A percentile compares a stretch with the other conserved stretches of the same genome.
Evolutionary conservation across 1,284 basidiomycete species (phyloP).

Genomic region (Chalciporus piperatoides): DNA sequence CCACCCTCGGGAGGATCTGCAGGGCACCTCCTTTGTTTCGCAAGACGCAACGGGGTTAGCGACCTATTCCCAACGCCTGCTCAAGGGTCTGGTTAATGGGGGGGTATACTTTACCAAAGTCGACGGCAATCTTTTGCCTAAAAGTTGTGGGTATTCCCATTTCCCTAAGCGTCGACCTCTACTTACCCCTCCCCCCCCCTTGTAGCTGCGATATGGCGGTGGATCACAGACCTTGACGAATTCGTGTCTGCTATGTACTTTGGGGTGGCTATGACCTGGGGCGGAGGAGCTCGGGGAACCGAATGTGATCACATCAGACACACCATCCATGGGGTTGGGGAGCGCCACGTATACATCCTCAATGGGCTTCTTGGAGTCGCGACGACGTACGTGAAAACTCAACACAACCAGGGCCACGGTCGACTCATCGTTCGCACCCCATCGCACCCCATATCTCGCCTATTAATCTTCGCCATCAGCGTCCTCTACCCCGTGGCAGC

Average conservation of each 20-base stretch:
- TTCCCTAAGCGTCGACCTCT: background rate
- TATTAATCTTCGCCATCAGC: conserved; percentile 1
- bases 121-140: background rate
- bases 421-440: conserved; percentile 5
- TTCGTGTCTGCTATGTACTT: too few relatives aligned
- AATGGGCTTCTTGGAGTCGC: background rate
- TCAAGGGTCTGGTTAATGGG: background rate
- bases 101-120: too few relatives aligned
- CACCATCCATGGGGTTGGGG: background rate
- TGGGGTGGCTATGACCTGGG: background rate
- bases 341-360: conserved; percentile 5
- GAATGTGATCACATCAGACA: conserved; percentile 9
- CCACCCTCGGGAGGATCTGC: conserved; percentile 3
- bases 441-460: background rate
- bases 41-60: background rate
- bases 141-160: background rate
- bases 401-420: conserved; percentile 7
- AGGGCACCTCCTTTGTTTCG: background rate
- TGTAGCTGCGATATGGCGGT: too few relatives aligned
- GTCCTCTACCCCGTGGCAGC: conserved; percentile 1
- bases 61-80: background rate
- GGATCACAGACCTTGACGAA: too few relatives aligned
- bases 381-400: conserved; percentile 1
- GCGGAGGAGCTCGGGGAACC: conserved; percentile 6
- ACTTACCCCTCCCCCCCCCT: too few relatives aligned